Percentiles rank a stretch among this genome's conserved stretches.
Evolutionary conservation across 441 rosid species (phyloP).

Genomic region (Jatropha podagrica): DNA sequence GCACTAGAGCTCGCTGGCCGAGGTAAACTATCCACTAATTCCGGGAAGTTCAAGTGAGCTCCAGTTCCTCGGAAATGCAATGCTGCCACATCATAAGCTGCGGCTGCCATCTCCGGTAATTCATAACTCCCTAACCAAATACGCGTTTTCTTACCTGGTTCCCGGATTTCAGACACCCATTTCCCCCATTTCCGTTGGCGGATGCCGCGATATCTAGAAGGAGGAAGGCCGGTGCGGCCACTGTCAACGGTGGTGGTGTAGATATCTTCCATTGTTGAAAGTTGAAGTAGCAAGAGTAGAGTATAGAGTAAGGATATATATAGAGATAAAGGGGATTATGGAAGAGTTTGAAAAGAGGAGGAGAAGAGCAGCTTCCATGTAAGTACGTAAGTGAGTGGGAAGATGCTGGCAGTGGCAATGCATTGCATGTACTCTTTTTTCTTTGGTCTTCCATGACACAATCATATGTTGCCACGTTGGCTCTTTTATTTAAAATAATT

Average conservation of each 20-base stretch:
- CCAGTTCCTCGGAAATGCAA: conserved; percentile 41
- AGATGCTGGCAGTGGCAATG: conserved; percentile 35
- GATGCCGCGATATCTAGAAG: conserved; percentile 35
- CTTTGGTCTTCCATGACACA: not conserved
- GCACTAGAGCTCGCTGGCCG: conserved; percentile 36
- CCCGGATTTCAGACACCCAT: conserved; percentile 57
- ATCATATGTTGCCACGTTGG: conserved; percentile 16
- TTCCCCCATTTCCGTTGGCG: conserved; percentile 57
- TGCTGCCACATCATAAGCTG: conserved; percentile 52
- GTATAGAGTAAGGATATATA: conserved; percentile 10
- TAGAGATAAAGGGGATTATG: not conserved
- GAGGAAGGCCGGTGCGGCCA: not conserved
- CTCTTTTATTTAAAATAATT: not conserved
- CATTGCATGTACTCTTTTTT: conserved; percentile 20
- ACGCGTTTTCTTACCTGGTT: conserved; percentile 45
- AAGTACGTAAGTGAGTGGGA: conserved; percentile 28
- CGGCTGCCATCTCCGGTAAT: conserved; percentile 52
- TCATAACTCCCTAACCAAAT: conserved; percentile 59
- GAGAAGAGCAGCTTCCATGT: conserved; percentile 32
- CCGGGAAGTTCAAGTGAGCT: conserved; percentile 46
- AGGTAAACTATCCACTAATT: conserved; percentile 29
- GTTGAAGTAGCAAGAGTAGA: not conserved
- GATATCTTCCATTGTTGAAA: conserved; percentile 13
- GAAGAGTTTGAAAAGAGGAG: not conserved
- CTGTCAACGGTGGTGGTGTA: not conserved